Base-by-base conservation (phyloP, 2,329 filamentous ascomycete genomes). In the Aspergillus ibericus region DNA sequence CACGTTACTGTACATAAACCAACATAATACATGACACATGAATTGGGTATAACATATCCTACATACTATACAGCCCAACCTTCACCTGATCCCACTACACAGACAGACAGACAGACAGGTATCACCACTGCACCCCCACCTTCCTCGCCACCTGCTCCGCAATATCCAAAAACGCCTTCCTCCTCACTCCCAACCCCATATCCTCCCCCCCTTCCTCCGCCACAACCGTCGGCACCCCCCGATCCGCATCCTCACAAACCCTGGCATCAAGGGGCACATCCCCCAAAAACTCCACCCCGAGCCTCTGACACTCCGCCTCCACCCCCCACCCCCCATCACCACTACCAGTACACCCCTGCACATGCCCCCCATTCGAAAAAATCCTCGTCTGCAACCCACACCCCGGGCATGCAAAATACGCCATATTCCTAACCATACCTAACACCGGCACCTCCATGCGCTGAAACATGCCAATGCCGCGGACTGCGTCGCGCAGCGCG, bases 391-490 rank as follows among this genome's bases (percentile, higher is more conserved):
- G 82, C n/a, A 85, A 82, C 5, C 85, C 82, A 69, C 93, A 97
- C 65, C 88, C 84, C 0, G 91, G 91, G 66, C 92, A 96, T 3
- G 82, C 85, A 72, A 96, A 96, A 36, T 92, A 82, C 7, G 88
- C 88, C 92, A 96, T 96, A 71, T 96, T 96, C 72, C 95, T 89
- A 16, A 99, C 88, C 76, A 98, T 86, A 1, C 95, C 95, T 1
- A 98, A 80, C 54, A 83, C 82, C 3, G 90, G 88, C 5, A 96
- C 86, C 56, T 89, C 81, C 67, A 96, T 90, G 68, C 91, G 93
- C 67, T 88, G 86, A 77, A 98, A 98, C 86, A 99, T 92, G 67
- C 91, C 90, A 63, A 97, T 89, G 2, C 95, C 95, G 67, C 95
- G 92, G 18, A 96, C 84, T 0, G 95, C 93, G 70, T 99, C 95